Percentiles rank a stretch among this genome's conserved stretches.
Evolutionary conservation across 345 rosid genomes (phyloP).

Genomic region (Gossypium rotundifolium): DNA sequence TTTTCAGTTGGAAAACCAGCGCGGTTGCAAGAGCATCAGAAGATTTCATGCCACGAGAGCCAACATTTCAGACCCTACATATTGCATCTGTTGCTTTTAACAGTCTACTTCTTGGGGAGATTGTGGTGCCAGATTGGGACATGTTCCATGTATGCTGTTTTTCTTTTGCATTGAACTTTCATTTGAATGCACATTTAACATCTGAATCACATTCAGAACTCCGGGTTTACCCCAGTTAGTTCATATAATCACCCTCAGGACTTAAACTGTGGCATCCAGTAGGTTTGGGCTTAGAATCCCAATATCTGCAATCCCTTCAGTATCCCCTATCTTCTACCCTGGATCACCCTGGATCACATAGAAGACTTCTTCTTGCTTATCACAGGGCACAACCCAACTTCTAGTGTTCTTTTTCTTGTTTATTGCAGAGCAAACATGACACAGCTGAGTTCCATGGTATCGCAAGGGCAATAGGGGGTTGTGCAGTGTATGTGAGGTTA

Average conservation of each 20-base stretch:
- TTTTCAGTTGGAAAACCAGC: slow-evolving; percentile 40
- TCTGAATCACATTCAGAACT: background rate
- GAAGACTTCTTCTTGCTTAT: background rate
- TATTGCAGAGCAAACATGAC: slow-evolving; percentile 45
- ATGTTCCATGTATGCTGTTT: slow-evolving; percentile 47
- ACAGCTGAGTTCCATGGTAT: slow-evolving; percentile 53
- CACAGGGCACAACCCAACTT: background rate
- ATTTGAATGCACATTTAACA: background rate
- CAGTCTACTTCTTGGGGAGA: slow-evolving; percentile 54
- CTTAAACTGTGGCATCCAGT: background rate
- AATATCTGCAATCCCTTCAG: background rate
- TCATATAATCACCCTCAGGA: background rate
- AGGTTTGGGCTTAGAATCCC: background rate
- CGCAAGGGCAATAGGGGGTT: slow-evolving; percentile 57
- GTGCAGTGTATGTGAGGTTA: slow-evolving; percentile 59
- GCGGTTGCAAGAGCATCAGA: slow-evolving; percentile 57
- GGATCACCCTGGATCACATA: background rate
- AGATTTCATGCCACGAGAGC: slow-evolving; percentile 60
- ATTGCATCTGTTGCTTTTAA: slow-evolving; percentile 54
- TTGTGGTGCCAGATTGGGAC: slow-evolving; percentile 59
- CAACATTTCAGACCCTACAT: slow-evolving; percentile 49
- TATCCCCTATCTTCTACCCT: no score
- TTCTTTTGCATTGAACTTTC: background rate
- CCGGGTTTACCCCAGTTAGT: background rate
- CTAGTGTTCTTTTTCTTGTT: background rate